Evolutionary conservation across 1,284 basidiomycete genomes (phyloP), one percentile per base, ranked within the genome.

Genomic region (Trichosporon sp.): DNA sequence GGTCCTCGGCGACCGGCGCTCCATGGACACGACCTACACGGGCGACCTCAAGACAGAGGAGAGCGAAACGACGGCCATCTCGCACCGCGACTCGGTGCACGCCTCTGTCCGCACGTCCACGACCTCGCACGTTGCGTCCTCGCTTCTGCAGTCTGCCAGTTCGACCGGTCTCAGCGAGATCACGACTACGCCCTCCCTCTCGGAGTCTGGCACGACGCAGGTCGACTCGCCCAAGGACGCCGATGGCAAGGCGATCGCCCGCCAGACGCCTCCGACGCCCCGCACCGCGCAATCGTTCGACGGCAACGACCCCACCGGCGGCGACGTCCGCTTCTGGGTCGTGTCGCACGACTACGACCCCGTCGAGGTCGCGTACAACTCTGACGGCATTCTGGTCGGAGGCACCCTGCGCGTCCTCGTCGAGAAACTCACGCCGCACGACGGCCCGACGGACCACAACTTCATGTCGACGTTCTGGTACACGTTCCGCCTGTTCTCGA

Each of bases 341-440:
- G 75, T 79, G n/a, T 68, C 78, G 8, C 83, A 83, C 65, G 82
- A 83, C 66, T 83, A 83, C 63, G 77, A 89, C 18, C 84, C 88
- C 2, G 88, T 91, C 56, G 95, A 98, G 76, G 91, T 97, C 64
- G 88, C 91, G 1, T 95, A 92, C 85, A 97, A 96, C 80, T 87
- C 87, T 60, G 95, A 98, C 18, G 94, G 94, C 1, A 88, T 89
- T 70, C 88, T 99, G 23, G 91, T 95, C 8, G 95, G 95, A 29
- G 97, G 94, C 1, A 95, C 94, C 1, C 85, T 99, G 68, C 86
- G 87, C 15, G 95, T 91, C 1, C 86, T 99, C 53, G 90, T 98
- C 9, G 95, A 96, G 83, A 93, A 92, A 84, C 91, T 99, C 90
- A 96, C 95, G n/a, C 92, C 95, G 2, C 92, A 96, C 78, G 93